A percentile compares a stretch with the other conserved stretches of the same genome.
These are phyloP conservation scores for Acanthamoeba culbertsoni DNA, from an alignment of 208 protist species.

Conservation along the genomic window DNA sequence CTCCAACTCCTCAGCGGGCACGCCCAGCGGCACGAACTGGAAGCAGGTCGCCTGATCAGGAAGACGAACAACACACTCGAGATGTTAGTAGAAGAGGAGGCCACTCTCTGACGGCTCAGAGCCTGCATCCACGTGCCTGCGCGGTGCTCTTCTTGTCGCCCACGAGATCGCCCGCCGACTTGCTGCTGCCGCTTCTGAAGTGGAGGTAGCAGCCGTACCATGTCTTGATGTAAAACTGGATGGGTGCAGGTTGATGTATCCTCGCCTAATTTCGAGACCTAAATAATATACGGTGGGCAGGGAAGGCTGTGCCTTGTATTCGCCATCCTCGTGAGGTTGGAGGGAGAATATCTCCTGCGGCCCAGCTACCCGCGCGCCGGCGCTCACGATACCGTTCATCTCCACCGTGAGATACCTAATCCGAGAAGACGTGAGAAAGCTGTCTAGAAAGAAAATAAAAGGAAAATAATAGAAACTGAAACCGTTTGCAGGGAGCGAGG, in stretches of 20 bases:
- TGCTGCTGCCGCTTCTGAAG: not conserved
- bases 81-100: not conserved
- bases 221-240: constrained; percentile 48
- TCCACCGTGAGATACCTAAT: not conserved
- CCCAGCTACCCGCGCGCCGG: not conserved
- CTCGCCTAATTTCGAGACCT: not conserved
- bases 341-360: constrained; percentile 41
- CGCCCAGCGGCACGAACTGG: constrained; percentile 36
- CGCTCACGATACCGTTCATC: constrained; percentile 16
- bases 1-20: not conserved
- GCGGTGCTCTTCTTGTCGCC: constrained; percentile 27
- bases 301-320: not conserved
- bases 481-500: not conserved
- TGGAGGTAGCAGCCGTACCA: constrained; percentile 47
- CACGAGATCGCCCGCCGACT: not conserved
- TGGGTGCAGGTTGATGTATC: not conserved
- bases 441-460: not conserved
- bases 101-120: not conserved
- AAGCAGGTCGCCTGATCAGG: constrained; percentile 2
- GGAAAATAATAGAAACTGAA: not conserved
- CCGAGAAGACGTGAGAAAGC: no score
- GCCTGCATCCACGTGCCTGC: not conserved
- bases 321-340: constrained; percentile 19
- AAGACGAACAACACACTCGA: not conserved
- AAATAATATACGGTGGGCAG: not conserved